These are phyloP conservation scores for Lagenidium giganteum DNA, from an alignment of 352 stramenopile species.

Conservation along the genomic window DNA sequence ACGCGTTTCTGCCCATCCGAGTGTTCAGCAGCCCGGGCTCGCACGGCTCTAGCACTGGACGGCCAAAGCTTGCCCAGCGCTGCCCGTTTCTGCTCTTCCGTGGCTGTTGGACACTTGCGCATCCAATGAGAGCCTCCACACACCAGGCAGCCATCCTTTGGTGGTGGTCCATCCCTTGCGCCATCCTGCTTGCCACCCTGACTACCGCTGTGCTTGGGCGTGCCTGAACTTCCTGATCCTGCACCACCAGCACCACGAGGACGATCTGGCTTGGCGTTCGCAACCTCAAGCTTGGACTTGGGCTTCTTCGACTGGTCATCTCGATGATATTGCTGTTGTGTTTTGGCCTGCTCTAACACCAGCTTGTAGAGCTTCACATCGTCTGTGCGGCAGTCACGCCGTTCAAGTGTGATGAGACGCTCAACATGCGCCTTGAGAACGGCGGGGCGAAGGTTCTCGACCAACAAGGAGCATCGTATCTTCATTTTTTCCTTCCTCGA, in stretches of 20 bases:
- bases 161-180: neutral
- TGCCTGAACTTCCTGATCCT: too few relatives aligned
- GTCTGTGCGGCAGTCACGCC: constrained; percentile 1
- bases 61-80: neutral
- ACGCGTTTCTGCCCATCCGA: too few relatives aligned
- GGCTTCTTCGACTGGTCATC: too few relatives aligned
- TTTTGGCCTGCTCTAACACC: neutral
- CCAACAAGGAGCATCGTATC: constrained; percentile 10
- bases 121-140: neutral
- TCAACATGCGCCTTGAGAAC: constrained; percentile 9
- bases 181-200: too few relatives aligned
- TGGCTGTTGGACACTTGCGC: neutral
- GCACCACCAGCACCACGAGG: too few relatives aligned
- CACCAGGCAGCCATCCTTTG: constrained; percentile 1
- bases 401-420: constrained; percentile 4
- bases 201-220: neutral
- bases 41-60: neutral
- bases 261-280: too few relatives aligned
- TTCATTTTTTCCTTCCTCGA: constrained; percentile 11
- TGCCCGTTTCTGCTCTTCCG: neutral
- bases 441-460: constrained; percentile 6
- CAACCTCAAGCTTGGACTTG: too few relatives aligned
- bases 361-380: constrained; percentile 1
- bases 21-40: too few relatives aligned
- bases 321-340: constrained; percentile 2